These are phyloP conservation scores for Lunularia cruciata DNA, from an alignment of 225 moss, liverwort and hornwort genomes.

Conservation along the genomic window DNA sequence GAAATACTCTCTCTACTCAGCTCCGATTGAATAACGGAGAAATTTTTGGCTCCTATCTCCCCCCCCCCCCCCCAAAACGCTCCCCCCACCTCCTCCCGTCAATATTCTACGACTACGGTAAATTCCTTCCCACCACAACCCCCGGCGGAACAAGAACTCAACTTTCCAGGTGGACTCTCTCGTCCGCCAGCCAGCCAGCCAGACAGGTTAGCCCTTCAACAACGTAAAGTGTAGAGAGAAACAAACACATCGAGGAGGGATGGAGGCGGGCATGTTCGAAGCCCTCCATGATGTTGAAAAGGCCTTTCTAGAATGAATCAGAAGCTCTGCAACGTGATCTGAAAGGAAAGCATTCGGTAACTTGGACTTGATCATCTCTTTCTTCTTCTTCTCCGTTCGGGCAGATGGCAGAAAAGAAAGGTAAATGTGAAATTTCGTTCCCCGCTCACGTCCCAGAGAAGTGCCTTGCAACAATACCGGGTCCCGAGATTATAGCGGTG, in stretches of 20 bases:
- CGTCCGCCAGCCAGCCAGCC: neutral
- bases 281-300: slow-evolving; percentile 2
- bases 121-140: neutral
- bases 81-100: too few relatives aligned
- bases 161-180: neutral
- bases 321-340: slow-evolving; percentile 3
- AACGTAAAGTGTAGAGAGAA: too few relatives aligned
- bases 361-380: neutral
- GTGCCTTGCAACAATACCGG: neutral
- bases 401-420: neutral
- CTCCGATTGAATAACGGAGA: slow-evolving; percentile 2
- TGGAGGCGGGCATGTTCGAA: too few relatives aligned
- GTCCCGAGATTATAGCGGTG: neutral
- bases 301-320: slow-evolving; percentile 14
- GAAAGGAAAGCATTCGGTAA: neutral
- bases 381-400: too few relatives aligned
- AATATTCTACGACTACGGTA: neutral
- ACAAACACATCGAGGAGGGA: too few relatives aligned
- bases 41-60: neutral
- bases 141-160: neutral
- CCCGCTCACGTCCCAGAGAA: neutral
- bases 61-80: neutral
- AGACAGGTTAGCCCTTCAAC: too few relatives aligned
- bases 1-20: neutral
- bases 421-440: too few relatives aligned